Evolutionary conservation across 164 flowering plant genomes (phyloP), one percentile per base, ranked within the genome.

Genomic region (Cinnamomum chago): DNA sequence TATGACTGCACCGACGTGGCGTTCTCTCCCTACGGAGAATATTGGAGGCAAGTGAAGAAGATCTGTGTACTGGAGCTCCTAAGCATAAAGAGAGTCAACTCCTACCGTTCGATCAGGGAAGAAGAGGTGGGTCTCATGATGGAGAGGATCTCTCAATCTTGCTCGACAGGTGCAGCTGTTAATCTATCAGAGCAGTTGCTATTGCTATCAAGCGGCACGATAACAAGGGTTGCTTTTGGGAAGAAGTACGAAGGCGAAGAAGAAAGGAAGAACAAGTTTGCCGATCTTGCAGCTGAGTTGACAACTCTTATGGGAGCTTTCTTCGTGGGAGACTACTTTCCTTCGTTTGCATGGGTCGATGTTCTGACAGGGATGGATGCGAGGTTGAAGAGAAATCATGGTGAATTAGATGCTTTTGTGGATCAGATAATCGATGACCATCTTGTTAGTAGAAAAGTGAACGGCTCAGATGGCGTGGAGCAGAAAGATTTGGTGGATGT

Each of bases 201-300:
- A 25, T 22, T 25, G 10, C 28, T 62, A 6, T 23, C 66, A 7
- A 62, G 66, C 30, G 40, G 47, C 40, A 66, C 28, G 2, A 27
- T 66, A 15, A 13, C 69, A 3, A 66, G 69, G 69, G 69, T 27
- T 66, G 69, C 69, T 66, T 66, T 66, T 6, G 69, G 69, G 35
- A 66, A 14, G 40, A 66, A 66, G 20, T 66, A 27, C 47, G 40
- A 15, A 66, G 69, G 47, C 3, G 76, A 50, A 55, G 64, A 23
- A 22, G 27, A 7, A 22, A 24, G 69, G 7, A 30, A 27, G 69
- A 27, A 66, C 25, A 66, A 23, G 69, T 17, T 66, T 30, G 47
- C 66, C 3, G 27, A 23, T 66, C 50, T 27, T 12, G 47, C n/a
- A 27, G 15, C 18, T n/a, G 70, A 68, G 23, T 68, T 68, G 52